phyloP scores from a whole-genome alignment of 495 filamentous ascomycete species.

The Xylaria curta region DNA sequence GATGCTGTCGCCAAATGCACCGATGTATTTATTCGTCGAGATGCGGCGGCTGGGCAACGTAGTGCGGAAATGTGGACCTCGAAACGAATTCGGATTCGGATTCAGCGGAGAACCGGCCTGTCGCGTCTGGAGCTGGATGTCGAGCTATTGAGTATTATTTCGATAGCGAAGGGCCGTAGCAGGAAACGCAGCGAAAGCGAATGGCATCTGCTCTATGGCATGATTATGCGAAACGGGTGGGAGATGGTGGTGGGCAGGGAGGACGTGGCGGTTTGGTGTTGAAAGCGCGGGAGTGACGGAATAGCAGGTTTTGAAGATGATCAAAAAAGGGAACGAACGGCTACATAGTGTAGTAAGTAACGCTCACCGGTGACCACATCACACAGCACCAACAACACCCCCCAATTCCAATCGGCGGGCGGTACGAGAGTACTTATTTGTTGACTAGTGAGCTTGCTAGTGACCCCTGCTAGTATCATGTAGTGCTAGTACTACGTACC shows the following conservation, averaged over 20 bases:
- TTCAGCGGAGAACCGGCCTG: background rate
- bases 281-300: slow-evolving; percentile 15
- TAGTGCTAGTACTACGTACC: background rate
- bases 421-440: slow-evolving; percentile 12
- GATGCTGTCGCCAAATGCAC: background rate
- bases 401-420: background rate
- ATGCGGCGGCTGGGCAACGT: background rate
- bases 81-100: slow-evolving; percentile 2
- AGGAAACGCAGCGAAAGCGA: slow-evolving; percentile 21
- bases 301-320: background rate
- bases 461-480: background rate
- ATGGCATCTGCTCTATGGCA: slow-evolving; percentile 25
- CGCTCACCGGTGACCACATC: slow-evolving; percentile 10
- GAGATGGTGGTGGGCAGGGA: too few relatives aligned
- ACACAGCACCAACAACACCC: background rate
- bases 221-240: background rate
- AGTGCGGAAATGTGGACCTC: background rate
- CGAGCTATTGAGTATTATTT: background rate
- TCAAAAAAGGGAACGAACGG: background rate
- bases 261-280: slow-evolving; percentile 4
- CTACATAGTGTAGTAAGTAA: too few relatives aligned
- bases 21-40: background rate
- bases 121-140: background rate
- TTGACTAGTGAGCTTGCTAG: background rate
- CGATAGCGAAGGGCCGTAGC: slow-evolving; percentile 10